Evolutionary conservation across 2,329 filamentous ascomycete genomes (phyloP).

Genomic region (Penicillium sp.): DNA sequence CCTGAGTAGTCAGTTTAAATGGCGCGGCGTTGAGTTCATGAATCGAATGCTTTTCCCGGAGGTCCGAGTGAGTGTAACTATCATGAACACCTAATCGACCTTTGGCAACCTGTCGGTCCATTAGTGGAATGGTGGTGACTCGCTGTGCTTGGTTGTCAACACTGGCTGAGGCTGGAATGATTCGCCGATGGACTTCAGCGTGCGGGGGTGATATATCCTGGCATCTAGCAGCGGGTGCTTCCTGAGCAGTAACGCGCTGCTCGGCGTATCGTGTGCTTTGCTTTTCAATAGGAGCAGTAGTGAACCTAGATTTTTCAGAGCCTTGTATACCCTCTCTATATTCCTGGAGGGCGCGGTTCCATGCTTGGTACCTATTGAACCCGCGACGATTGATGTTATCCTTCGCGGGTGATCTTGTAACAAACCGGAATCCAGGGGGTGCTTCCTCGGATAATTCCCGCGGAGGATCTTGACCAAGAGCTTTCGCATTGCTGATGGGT

Average conservation of each 20-base stretch:
- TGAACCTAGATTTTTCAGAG: slow-evolving; percentile 15
- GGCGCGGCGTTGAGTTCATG: slow-evolving; percentile 11
- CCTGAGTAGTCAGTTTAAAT: slow-evolving; percentile 27
- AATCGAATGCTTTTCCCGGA: slow-evolving; percentile 8
- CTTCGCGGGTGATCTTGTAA: slow-evolving; percentile 34
- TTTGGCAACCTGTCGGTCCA: slow-evolving; percentile 8
- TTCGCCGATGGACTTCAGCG: slow-evolving; percentile 17
- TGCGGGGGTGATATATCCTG: slow-evolving; percentile 10
- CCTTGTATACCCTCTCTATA: slow-evolving; percentile 35
- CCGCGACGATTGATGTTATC: slow-evolving; percentile 43
- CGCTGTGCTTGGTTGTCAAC: slow-evolving; percentile 14
- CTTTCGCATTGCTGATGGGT: slow-evolving; percentile 28
- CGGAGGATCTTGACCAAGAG: slow-evolving; percentile 18
- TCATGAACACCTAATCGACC: slow-evolving; percentile 16
- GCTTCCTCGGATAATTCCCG: slow-evolving; percentile 38
- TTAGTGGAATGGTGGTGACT: slow-evolving; percentile 8
- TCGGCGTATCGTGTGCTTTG: slow-evolving; percentile 19
- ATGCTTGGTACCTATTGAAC: slow-evolving; percentile 49
- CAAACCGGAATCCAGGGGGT: slow-evolving; percentile 38
- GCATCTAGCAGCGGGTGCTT: slow-evolving; percentile 13
- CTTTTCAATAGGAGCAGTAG: slow-evolving; percentile 12
- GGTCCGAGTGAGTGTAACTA: slow-evolving; percentile 12
- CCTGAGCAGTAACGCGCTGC: slow-evolving; percentile 21
- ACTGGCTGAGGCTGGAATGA: slow-evolving; percentile 15
- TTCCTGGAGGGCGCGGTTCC: slow-evolving; percentile 46